Percentiles rank a stretch among this genome's conserved stretches.
phyloP scores from a whole-genome alignment of 305 asterid genomes.

The Fraxinus sp. region DNA sequence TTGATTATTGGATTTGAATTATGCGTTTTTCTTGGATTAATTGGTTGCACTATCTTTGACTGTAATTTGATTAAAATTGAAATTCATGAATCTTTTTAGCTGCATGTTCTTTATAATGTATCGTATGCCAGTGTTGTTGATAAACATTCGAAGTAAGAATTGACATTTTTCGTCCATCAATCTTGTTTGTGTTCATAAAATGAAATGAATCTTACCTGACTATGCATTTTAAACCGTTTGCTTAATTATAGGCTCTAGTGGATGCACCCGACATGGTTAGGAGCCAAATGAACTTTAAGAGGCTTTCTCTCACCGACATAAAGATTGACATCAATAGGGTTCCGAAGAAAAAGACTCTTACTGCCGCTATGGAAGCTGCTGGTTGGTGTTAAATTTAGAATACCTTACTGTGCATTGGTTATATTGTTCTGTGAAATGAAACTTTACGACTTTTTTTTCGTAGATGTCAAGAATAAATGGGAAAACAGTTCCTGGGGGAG shows the following conservation, averaged over 20 bases:
- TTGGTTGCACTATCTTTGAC: neutral
- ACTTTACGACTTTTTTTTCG: neutral
- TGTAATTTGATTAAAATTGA: neutral
- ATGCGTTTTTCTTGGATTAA: neutral
- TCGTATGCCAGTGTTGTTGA: neutral
- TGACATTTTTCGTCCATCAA: neutral
- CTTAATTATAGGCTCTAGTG: constrained; percentile 61
- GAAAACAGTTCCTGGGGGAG: constrained; percentile 91
- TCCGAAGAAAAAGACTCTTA: constrained; percentile 69
- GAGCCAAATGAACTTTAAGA: constrained; percentile 80
- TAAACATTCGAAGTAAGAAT: neutral
- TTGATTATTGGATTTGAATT: neutral
- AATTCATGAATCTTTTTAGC: neutral
- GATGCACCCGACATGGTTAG: constrained; percentile 85
- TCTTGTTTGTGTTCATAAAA: neutral
- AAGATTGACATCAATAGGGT: constrained; percentile 74
- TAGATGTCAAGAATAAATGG: constrained; percentile 86
- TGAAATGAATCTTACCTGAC: neutral
- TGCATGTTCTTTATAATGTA: neutral
- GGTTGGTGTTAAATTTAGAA: constrained; percentile 38
- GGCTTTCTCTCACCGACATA: constrained; percentile 73
- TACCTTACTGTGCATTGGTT: neutral
- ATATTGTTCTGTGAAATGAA: neutral
- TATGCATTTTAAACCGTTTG: neutral
- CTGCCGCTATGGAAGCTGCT: constrained; percentile 86